A percentile compares a stretch with the other conserved stretches of the same genome.
Evolutionary conservation across 352 stramenopile species (phyloP).

Genomic region (Globisporangium middletonii): DNA sequence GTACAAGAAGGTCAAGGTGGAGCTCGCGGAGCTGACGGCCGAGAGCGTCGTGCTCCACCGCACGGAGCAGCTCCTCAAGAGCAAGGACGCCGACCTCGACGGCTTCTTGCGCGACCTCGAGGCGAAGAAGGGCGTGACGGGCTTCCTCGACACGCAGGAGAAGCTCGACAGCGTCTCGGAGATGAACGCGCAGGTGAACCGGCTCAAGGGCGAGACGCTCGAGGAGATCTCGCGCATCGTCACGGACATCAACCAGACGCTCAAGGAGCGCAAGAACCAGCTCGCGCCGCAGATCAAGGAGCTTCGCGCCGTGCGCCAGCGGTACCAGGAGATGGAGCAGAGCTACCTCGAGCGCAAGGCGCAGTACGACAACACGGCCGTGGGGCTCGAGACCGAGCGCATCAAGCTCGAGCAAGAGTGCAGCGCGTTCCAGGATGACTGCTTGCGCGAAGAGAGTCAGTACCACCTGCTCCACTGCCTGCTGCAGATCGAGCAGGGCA

Average conservation of each 20-base stretch:
- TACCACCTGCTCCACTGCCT: slow-evolving; percentile 84
- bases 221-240: slow-evolving; percentile 92
- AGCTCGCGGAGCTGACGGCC: slow-evolving; percentile 79
- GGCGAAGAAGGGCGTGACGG: slow-evolving; percentile 75
- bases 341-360: slow-evolving; percentile 83
- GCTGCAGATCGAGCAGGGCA: slow-evolving; percentile 60
- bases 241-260: slow-evolving; percentile 87
- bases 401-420: slow-evolving; percentile 90
- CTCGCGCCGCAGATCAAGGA: slow-evolving; percentile 91
- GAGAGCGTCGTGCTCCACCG: slow-evolving; percentile 89
- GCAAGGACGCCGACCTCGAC: slow-evolving; percentile 79
- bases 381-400: slow-evolving; percentile 83
- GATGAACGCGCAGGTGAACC: slow-evolving; percentile 86
- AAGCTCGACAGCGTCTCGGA: slow-evolving; percentile 86
- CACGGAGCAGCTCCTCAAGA: slow-evolving; percentile 89
- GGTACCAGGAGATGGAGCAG: slow-evolving; percentile 89
- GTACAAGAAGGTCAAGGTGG: slow-evolving; percentile 88
- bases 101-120: slow-evolving; percentile 82
- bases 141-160: slow-evolving; percentile 84
- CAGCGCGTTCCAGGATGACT: slow-evolving; percentile 84
- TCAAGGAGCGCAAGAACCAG: slow-evolving; percentile 90
- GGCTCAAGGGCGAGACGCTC: slow-evolving; percentile 89
- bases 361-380: slow-evolving; percentile 86
- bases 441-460: slow-evolving; percentile 79
- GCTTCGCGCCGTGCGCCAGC: slow-evolving; percentile 79